A percentile compares a stretch with the other conserved stretches of the same genome.
phyloP scores from a whole-genome alignment of 202 grass and related monocot species.

The Musa balbisiana region DNA sequence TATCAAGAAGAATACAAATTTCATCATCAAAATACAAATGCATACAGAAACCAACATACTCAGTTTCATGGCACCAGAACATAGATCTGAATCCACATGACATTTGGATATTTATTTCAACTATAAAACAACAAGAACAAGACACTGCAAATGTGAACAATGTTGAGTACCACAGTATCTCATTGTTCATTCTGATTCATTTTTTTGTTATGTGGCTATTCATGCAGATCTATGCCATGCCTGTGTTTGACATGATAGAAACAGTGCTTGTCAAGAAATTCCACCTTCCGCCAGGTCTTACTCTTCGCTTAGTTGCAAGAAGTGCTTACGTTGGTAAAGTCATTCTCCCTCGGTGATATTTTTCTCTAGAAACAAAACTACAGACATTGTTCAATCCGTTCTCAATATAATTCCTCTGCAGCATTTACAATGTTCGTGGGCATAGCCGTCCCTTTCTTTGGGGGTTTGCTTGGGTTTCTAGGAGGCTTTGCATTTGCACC shows the following conservation, averaged over 20 bases:
- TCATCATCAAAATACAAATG: too few species aligned
- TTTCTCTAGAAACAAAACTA: background rate
- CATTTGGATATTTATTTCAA: too few species aligned
- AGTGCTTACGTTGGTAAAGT: constrained; percentile 50
- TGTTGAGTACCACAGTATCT: too few species aligned
- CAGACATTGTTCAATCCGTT: background rate
- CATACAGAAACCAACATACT: too few species aligned
- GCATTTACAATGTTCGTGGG: constrained; percentile 53
- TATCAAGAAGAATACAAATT: too few species aligned
- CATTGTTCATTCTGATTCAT: too few species aligned
- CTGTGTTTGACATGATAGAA: constrained; percentile 84
- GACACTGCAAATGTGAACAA: too few species aligned
- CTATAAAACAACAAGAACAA: too few species aligned
- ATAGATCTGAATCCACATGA: too few species aligned
- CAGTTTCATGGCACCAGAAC: too few species aligned
- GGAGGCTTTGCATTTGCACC: constrained; percentile 66
- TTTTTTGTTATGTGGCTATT: background rate
- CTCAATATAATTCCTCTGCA: constrained; percentile 3
- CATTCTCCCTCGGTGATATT: too few species aligned
- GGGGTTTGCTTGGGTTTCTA: constrained; percentile 58
- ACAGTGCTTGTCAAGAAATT: constrained; percentile 66
- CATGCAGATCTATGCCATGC: constrained; percentile 73
- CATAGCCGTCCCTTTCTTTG: constrained; percentile 64
- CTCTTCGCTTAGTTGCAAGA: constrained; percentile 51
- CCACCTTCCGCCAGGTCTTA: constrained; percentile 32